Conservation (phyloP, 106 monocot genomes). For the Phalaenopsis equestris region DNA sequence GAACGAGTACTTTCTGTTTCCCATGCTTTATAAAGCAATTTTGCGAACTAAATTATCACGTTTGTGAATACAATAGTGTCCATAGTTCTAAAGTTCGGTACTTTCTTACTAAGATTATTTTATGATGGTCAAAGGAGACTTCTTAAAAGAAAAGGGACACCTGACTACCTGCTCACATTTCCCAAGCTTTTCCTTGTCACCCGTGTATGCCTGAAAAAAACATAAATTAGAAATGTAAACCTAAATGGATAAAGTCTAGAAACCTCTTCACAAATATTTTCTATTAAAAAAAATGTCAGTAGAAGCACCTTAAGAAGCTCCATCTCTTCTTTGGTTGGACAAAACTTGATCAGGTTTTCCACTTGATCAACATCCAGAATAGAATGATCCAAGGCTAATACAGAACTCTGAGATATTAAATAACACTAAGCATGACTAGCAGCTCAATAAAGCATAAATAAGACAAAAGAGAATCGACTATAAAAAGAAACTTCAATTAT, state of each 20-base stretch:
- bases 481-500: neutral
- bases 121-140: neutral
- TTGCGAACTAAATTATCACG: neutral
- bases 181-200: slow-evolving; percentile 13
- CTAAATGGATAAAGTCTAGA: neutral
- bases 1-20: too few relatives aligned
- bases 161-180: slow-evolving; percentile 13
- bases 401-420: slow-evolving; percentile 16
- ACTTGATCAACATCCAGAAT: slow-evolving; percentile 26
- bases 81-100: neutral
- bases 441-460: neutral
- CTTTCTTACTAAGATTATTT: neutral
- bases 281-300: neutral
- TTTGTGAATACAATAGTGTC: neutral
- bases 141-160: neutral
- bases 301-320: slow-evolving; percentile 24
- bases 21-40: neutral
- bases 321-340: slow-evolving; percentile 32
- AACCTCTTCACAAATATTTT: neutral
- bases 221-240: neutral
- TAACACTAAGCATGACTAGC: neutral
- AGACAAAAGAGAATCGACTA: neutral
- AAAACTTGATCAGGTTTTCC: slow-evolving; percentile 27
- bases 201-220: slow-evolving; percentile 4
- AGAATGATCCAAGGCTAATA: slow-evolving; percentile 21